These are phyloP conservation scores for Botrytis galanthina DNA, from an alignment of 2,329 filamentous ascomycete genomes.

Conservation along the genomic window DNA sequence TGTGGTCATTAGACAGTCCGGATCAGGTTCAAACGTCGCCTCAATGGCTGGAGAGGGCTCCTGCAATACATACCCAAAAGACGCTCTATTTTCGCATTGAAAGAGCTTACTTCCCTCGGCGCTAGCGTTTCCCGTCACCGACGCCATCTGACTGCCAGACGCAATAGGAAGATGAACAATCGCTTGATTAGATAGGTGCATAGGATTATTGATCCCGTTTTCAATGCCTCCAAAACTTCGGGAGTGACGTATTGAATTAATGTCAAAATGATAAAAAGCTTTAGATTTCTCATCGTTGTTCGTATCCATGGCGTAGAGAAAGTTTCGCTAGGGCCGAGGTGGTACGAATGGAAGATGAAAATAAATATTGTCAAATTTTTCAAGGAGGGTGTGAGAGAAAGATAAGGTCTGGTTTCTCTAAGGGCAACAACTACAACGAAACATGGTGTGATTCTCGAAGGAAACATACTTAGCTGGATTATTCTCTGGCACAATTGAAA, in stretches of 20 bases:
- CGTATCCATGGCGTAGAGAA: not conserved
- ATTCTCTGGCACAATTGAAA: slow-evolving; percentile 18
- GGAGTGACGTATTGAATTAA: slow-evolving; percentile 1
- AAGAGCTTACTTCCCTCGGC: not conserved
- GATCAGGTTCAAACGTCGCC: not conserved
- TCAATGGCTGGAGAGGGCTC: slow-evolving; percentile 3
- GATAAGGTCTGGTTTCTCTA: not conserved
- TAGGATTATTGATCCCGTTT: slow-evolving; percentile 19
- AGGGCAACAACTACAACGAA: not conserved
- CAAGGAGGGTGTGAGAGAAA: not conserved
- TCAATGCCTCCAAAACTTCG: slow-evolving; percentile 19
- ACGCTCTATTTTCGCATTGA: not conserved
- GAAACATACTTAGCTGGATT: slow-evolving; percentile 19
- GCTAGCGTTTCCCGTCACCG: not conserved
- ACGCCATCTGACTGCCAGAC: not conserved
- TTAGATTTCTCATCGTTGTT: not conserved
- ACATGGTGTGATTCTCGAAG: slow-evolving; percentile 6
- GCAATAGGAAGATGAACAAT: not conserved
- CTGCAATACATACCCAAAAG: not conserved
- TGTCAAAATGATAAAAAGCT: not conserved
- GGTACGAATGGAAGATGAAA: not conserved
- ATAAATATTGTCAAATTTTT: not conserved
- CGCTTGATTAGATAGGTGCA: not conserved
- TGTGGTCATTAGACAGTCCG: slow-evolving; percentile 17
- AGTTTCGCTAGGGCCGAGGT: not conserved